Evolutionary conservation across 129 eudicot genomes (phyloP).

Genomic region (Kitagawia praeruptora): DNA sequence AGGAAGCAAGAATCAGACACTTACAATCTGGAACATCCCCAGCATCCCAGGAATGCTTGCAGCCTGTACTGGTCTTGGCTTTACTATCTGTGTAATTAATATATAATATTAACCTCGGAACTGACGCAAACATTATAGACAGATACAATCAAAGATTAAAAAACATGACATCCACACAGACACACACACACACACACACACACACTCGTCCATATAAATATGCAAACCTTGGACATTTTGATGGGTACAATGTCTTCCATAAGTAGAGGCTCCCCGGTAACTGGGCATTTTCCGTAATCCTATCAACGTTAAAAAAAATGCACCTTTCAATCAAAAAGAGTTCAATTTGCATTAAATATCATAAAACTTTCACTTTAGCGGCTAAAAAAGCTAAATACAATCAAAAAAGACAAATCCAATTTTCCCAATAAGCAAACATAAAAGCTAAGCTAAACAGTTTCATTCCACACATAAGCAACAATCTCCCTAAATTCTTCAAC

Average conservation of each 20-base stretch:
- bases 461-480: not conserved
- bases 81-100: constrained; percentile 62
- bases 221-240: constrained; percentile 78
- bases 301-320: constrained; percentile 14
- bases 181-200: no score
- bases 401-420: not conserved
- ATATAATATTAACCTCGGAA: not conserved
- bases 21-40: constrained; percentile 93
- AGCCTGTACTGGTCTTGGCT: constrained; percentile 95
- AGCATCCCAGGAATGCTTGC: constrained; percentile 99
- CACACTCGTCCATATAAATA: not conserved
- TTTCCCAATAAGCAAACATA: not conserved
- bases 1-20: constrained; percentile 17
- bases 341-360: not conserved
- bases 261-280: constrained; percentile 72
- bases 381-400: not conserved
- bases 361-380: not conserved
- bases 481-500: not conserved
- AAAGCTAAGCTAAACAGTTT: not conserved
- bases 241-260: constrained; percentile 77
- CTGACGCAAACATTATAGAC: not conserved
- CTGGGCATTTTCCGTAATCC: constrained; percentile 93
- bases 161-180: not conserved
- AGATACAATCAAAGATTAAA: not conserved
- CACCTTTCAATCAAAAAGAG: constrained; percentile 1